phyloP scores from a whole-genome alignment of 345 rosid genomes.

The Rhizophora apiculata region DNA sequence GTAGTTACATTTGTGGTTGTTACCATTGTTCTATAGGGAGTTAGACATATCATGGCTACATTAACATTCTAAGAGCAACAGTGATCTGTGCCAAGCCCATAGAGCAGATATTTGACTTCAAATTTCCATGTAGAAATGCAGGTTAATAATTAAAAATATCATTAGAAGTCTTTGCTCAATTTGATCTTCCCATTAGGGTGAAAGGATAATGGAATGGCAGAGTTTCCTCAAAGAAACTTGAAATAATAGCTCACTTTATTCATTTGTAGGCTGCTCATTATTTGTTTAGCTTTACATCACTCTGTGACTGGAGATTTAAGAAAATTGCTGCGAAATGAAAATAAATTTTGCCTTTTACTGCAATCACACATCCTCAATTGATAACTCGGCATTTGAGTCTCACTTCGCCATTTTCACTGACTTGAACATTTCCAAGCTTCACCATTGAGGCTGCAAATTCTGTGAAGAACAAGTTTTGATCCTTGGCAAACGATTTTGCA shows the following conservation, averaged over 20 bases:
- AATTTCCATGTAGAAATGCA: no score
- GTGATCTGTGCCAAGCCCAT: no score
- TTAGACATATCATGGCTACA: no score
- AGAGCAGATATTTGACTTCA: no score
- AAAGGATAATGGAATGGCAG: no score
- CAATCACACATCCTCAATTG: slow-evolving; percentile 29
- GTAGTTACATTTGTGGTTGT: no score
- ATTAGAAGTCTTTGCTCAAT: no score
- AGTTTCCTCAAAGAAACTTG: no score
- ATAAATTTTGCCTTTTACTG: neutral
- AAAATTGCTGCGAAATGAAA: neutral
- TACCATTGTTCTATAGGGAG: no score
- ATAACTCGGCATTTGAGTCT: slow-evolving; percentile 47
- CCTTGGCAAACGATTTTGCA: slow-evolving; percentile 53
- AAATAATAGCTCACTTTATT: slow-evolving; percentile 2
- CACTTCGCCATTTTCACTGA: slow-evolving; percentile 59
- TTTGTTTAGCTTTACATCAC: neutral
- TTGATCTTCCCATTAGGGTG: no score
- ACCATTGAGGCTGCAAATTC: slow-evolving; percentile 71
- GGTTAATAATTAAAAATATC: no score
- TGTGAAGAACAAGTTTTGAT: slow-evolving; percentile 58
- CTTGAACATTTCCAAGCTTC: slow-evolving; percentile 67
- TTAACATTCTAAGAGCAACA: no score
- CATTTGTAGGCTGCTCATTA: neutral
- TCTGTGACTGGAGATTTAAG: neutral